Evolutionary conservation across 768 basidiomycete genomes (phyloP), one percentile per base, ranked within the genome.

Genomic region (Cystofilobasidium bisporidii): DNA sequence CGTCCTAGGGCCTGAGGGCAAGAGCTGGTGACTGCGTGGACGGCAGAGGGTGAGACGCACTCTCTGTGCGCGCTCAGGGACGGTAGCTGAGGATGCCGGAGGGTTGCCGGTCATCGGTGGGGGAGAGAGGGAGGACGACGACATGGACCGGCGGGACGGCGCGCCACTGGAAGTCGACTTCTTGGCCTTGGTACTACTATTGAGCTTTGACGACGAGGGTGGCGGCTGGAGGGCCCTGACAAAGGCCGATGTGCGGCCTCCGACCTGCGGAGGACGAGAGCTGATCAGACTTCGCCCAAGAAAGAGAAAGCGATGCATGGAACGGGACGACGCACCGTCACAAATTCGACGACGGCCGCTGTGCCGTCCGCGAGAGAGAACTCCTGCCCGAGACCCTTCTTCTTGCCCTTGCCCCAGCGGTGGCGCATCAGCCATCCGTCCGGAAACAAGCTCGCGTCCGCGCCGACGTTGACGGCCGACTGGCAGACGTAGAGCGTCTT

Each of bases 401-500:
- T 30, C 47, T 67, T 67, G 12, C 65, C 65, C 48, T 67, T 67
- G 14, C 65, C 69, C 75, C 75, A 76, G 11, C 75, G 57, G 6
- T 64, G 58, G 8, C 63, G 43, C 68, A 76, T 75, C n/a, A 76
- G 61, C 75, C 75, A 76, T 5, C 67, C 32, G 14, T 41, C 24
- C 0, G 75, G 75, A 50, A 75, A 76, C 53, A 28, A 47, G 0
- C 48, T 22, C 26, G 71, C 65, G n/a, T 75, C 73, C 0, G 75
- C 73, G 20, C 72, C 65, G n/a, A 61, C 72, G 1, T 33, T 60
- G 17, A 72, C 71, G 15, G 74, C 75, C 3, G 69, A 65, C 14
- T 41, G 24, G 17, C 70, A 68, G 22, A 76, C 71, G 58, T 55
- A 11, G 11, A 24, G 32, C 55, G 73, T 73, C 32, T 74, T 68